phyloP scores from a whole-genome alignment of 1,284 basidiomycete species.

The Schizophyllum amplum region DNA sequence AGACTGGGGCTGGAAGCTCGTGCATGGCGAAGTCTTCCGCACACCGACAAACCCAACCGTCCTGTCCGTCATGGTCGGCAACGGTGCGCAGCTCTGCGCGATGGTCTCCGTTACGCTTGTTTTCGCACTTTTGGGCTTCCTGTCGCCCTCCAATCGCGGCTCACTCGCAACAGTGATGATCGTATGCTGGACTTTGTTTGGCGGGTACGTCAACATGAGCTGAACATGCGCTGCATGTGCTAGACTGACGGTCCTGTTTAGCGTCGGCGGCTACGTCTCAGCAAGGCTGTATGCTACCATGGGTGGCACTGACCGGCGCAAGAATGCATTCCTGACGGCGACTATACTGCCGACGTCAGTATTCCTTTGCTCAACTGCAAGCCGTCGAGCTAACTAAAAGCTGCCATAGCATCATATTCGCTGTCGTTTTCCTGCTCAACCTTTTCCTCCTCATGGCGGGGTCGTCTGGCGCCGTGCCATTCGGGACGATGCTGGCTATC shows the following conservation, averaged over 20 bases:
- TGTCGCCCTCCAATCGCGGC: constrained; percentile 93
- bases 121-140: constrained; percentile 95
- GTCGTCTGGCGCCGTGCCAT: constrained; percentile 94
- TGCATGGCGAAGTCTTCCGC: constrained; percentile 95
- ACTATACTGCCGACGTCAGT: constrained; percentile 81
- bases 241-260: constrained; percentile 18
- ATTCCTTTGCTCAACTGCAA: constrained; percentile 1
- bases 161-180: constrained; percentile 95
- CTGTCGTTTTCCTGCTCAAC: constrained; percentile 79
- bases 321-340: constrained; percentile 84
- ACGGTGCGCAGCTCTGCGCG: constrained; percentile 82
- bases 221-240: constrained; percentile 1
- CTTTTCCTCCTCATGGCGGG: constrained; percentile 79
- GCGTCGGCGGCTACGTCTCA: constrained; percentile 86
- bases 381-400: constrained; percentile 2
- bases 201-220: constrained; percentile 41
- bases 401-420: constrained; percentile 61
- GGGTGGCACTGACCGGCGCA: constrained; percentile 74
- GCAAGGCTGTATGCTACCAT: constrained; percentile 79
- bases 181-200: constrained; percentile 93
- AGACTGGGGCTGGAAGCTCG: constrained; percentile 97
- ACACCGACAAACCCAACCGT: constrained; percentile 74
- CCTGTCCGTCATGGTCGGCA: constrained; percentile 83
- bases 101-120: constrained; percentile 91
- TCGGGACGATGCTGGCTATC: constrained; percentile 88